Base-by-base conservation (phyloP, 1,284 basidiomycete species). In the Coniophora puteana region DNA sequence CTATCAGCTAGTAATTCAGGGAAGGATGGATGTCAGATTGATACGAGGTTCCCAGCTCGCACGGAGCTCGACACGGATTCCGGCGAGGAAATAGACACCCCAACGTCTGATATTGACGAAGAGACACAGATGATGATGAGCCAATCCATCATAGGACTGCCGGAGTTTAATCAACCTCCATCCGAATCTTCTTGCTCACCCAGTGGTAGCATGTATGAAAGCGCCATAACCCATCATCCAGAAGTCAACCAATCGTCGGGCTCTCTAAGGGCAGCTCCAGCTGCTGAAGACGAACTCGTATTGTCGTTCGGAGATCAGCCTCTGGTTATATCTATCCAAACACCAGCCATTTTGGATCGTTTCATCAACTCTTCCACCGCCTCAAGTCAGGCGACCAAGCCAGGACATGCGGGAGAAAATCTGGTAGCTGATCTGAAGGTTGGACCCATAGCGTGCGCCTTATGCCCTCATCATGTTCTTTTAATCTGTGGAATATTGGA, bases 141-240 rank as follows among this genome's bases (percentile, higher is more conserved):
- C 4, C 85, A 88, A 53, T 89, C 86, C 5, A 66, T 89, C 33
- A 78, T 72, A 5, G 70, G 65, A 31, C 67, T 89, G 28, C 74
- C 72, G 42, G 66, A 68, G 24, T 54, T 66, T 25, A 41, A 61
- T 18, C 39, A 47, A 12, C 75, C 76, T 27, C 48, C 66, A n/a
- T 40, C 46, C 4, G 77, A 73, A n/a, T 68, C 73, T 4, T 51
- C 70, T 18, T 69, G 66, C 34, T 72, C 76, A 37, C 53, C 65
- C 36, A 56, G 65, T 14, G 71, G 70, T 41, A 83, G 75, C 55
- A 77, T 89, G 71, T 89, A 89, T 57, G 73, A 86, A 51, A 89
- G 86, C 51, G 83, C 84, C 3, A 53, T 86, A 23, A 14, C 28
- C 37, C 23, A 40, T 26, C 23, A 28, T 33, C n/a, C 7, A 22